Percentiles rank a stretch among this genome's conserved stretches.
These are phyloP conservation scores for Ceratocystis lukuohia DNA, from an alignment of 2,329 filamentous ascomycete genomes.

Conservation along the genomic window DNA sequence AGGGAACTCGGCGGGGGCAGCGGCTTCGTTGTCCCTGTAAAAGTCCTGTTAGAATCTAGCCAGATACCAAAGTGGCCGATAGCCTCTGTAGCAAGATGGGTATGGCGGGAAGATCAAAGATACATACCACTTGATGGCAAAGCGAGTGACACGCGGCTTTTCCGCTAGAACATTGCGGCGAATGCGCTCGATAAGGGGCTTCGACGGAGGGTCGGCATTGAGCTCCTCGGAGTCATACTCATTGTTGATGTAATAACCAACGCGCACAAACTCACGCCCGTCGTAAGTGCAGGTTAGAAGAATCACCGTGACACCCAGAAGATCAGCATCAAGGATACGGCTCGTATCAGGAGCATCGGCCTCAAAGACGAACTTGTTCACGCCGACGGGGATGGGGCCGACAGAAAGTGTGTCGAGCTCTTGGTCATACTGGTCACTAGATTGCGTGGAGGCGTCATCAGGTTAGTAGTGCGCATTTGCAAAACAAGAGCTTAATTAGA, in stretches of 20 bases:
- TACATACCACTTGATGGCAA: slow-evolving; percentile 92
- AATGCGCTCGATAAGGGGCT: slow-evolving; percentile 86
- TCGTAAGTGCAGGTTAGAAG: slow-evolving; percentile 95
- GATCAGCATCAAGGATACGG: slow-evolving; percentile 86
- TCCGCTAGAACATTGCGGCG: slow-evolving; percentile 85
- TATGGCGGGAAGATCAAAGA: background rate
- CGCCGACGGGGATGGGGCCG: slow-evolving; percentile 89
- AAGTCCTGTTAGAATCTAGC: background rate
- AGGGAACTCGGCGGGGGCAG: slow-evolving; percentile 87
- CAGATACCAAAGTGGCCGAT: no score
- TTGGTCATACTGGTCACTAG: slow-evolving; percentile 88
- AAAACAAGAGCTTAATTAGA: slow-evolving; percentile 21
- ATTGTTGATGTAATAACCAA: slow-evolving; percentile 99
- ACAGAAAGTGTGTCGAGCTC: slow-evolving; percentile 95
- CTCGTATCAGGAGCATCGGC: slow-evolving; percentile 82
- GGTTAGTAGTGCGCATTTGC: slow-evolving; percentile 14
- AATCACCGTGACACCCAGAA: slow-evolving; percentile 93
- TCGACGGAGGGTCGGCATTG: slow-evolving; percentile 74
- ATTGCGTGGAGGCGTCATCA: background rate
- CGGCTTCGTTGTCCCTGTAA: slow-evolving; percentile 90
- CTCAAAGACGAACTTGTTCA: slow-evolving; percentile 98
- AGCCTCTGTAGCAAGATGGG: background rate
- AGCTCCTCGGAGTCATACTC: slow-evolving; percentile 92
- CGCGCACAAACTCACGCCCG: slow-evolving; percentile 87
- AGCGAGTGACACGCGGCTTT: slow-evolving; percentile 93